These are phyloP conservation scores for Thraustochytrium striatum DNA, from an alignment of 352 stramenopile species.

Conservation along the genomic window DNA sequence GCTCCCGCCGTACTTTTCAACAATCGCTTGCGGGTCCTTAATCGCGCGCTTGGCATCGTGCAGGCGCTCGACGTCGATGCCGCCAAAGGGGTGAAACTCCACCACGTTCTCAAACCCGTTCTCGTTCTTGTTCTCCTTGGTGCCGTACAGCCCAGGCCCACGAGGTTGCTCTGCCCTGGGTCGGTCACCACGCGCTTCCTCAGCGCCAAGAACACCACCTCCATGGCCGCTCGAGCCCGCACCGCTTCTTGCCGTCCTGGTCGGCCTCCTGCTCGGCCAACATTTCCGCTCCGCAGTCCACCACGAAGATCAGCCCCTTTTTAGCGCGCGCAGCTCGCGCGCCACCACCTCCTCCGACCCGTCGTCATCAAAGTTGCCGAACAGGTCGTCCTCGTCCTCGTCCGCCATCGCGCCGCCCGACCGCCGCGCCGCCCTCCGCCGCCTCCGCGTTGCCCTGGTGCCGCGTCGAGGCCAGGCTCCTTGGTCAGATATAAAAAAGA, in stretches of 20 bases:
- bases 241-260: neutral
- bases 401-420: too few species aligned
- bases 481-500: too few species aligned
- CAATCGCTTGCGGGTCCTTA: neutral
- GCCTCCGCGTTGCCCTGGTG: too few species aligned
- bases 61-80: conserved; percentile 27
- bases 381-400: too few species aligned
- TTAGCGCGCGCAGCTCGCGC: too few species aligned
- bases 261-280: neutral
- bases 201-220: conserved; percentile 13
- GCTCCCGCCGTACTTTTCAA: neutral
- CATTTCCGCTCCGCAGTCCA: conserved; percentile 25
- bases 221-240: conserved; percentile 11
- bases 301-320: conserved; percentile 32
- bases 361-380: too few species aligned
- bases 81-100: neutral
- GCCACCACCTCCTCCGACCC: too few species aligned
- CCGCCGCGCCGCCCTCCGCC: too few species aligned
- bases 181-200: conserved; percentile 30
- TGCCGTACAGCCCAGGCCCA: conserved; percentile 30
- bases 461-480: too few species aligned
- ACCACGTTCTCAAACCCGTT: conserved; percentile 26
- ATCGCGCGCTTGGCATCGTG: neutral
- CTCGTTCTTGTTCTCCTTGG: conserved; percentile 41
- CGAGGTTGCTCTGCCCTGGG: neutral